Evolutionary conservation across 208 protist species (phyloP).

Genomic region (Trichomonas tenax): DNA sequence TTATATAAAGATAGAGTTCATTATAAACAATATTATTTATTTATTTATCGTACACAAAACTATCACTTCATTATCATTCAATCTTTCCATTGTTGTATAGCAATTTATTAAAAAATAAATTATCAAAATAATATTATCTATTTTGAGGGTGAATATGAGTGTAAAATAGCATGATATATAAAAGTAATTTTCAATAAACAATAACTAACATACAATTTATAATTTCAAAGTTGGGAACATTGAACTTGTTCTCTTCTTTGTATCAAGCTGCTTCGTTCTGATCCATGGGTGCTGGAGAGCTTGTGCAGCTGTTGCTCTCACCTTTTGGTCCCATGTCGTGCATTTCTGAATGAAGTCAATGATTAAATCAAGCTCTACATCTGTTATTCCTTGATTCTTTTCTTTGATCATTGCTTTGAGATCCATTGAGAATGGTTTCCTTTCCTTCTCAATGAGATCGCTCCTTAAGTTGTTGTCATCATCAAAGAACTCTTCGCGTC

Average conservation of each 20-base stretch:
- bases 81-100: too few species aligned
- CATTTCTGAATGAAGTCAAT: neutral
- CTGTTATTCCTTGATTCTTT: neutral
- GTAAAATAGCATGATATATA: too few species aligned
- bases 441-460: neutral
- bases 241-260: neutral
- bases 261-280: neutral
- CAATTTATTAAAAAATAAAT: too few species aligned
- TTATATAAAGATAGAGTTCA: neutral
- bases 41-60: too few species aligned
- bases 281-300: constrained; percentile 5
- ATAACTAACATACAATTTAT: too few species aligned
- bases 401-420: neutral
- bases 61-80: too few species aligned
- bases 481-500: neutral
- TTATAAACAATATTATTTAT: neutral
- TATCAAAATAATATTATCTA: too few species aligned
- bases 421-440: neutral
- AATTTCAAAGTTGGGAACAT: neutral
- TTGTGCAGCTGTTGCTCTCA: neutral
- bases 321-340: neutral
- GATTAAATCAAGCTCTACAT: neutral
- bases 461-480: neutral
- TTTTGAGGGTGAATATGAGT: too few species aligned
- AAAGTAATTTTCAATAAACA: too few species aligned